These are phyloP conservation scores for Phytopythium chamaehyphon DNA, from an alignment of 352 stramenopile species.

Conservation along the genomic window DNA sequence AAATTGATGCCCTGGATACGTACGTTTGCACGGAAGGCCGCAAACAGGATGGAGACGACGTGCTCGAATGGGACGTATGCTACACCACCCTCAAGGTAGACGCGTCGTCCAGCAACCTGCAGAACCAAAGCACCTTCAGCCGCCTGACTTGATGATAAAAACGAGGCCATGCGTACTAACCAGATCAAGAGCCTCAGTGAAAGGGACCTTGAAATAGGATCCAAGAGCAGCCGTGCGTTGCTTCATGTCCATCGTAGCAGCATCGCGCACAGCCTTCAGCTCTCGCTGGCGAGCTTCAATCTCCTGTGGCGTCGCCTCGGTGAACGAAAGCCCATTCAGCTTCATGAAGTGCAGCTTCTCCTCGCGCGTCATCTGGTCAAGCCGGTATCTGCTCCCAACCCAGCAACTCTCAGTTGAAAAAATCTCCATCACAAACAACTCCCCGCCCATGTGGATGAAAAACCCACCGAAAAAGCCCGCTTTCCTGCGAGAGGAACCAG, in stretches of 20 bases:
- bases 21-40: slow-evolving; percentile 89
- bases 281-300: slow-evolving; percentile 55
- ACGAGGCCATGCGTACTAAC: slow-evolving; percentile 37
- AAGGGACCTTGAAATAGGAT: slow-evolving; percentile 96
- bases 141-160: background rate
- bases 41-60: slow-evolving; percentile 94
- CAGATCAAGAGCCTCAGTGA: slow-evolving; percentile 95
- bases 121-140: background rate
- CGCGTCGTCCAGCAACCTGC: slow-evolving; percentile 75
- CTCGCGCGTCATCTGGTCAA: slow-evolving; percentile 88
- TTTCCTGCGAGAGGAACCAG: slow-evolving; percentile 97
- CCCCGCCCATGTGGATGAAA: no score
- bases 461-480: slow-evolving; percentile 88
- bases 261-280: slow-evolving; percentile 70
- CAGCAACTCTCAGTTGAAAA: background rate
- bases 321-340: slow-evolving; percentile 65
- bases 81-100: slow-evolving; percentile 92
- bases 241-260: slow-evolving; percentile 39
- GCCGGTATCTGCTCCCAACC: slow-evolving; percentile 45
- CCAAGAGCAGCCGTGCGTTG: slow-evolving; percentile 44
- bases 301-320: slow-evolving; percentile 54
- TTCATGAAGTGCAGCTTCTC: slow-evolving; percentile 89
- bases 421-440: no score
- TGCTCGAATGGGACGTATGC: slow-evolving; percentile 95
- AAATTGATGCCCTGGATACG: slow-evolving; percentile 9